Evolutionary conservation across 2,329 filamentous ascomycete genomes (phyloP), one percentile per base, ranked within the genome.

Genomic region (Fusarium euwallaceae): DNA sequence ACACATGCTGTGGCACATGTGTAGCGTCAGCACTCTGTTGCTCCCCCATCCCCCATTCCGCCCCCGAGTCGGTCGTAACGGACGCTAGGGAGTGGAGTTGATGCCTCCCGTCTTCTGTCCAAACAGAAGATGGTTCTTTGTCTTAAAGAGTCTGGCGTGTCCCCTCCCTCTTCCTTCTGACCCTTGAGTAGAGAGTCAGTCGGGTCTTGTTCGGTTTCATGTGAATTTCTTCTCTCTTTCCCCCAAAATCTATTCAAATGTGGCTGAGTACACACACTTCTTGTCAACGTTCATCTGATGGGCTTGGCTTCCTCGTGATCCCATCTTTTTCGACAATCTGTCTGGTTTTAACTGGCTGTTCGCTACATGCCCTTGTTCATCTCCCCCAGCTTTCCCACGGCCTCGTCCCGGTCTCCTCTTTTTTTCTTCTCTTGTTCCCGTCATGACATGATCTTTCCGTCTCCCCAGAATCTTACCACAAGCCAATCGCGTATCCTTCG

Each of bases 191-290:
- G 14, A 48, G 43, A 48, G 43, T 22, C 22, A 27, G 43, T 48
- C 63, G 73, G 73, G 56, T 70, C 36, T 39, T 27, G 41, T 72
- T 78, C 76, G 76, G 76, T 78, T 77, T 69, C 76, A 78, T 78
- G 76, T 78, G 76, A 78, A 78, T 72, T 61, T 61, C n/a, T 48
- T 32, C 45, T 34, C 32, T 34, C 32, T 41, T 24, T 58, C 32
- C 45, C 45, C 45, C 45, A 22, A 51, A 27, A 22, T 56, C 53
- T 34, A 11, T 36, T 12, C 27, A 29, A 24, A 59, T 48, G 63
- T 69, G 37, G 66, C 61, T 73, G 61, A 61, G 67, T 24, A 32
- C 32, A 34, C 9, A 11, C 32, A 51, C 27, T 59, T 59, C 22
- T 48, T 48, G 43, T 20, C 34, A 27, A 27, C 27, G 36, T 41